Evolutionary conservation across 495 filamentous ascomycete genomes (phyloP).

Genomic region (Xylaria longipes): DNA sequence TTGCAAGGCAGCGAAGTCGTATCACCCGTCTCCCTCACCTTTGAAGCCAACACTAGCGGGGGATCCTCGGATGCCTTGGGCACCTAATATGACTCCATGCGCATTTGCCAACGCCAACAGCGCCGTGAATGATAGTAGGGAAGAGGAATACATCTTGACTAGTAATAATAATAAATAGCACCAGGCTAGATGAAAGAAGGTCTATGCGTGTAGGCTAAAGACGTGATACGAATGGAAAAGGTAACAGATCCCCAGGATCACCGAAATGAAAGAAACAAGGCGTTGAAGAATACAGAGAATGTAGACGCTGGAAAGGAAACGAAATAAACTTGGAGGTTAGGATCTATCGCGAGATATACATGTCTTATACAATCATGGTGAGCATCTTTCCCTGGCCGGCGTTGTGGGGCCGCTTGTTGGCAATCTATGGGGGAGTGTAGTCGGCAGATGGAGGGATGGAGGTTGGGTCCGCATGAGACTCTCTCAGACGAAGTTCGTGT

Average conservation of each 20-base stretch:
- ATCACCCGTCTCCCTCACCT: constrained; percentile 27
- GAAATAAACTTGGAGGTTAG: constrained; percentile 27
- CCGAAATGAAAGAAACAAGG: constrained; percentile 40
- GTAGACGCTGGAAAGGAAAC: constrained; percentile 12
- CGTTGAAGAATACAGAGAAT: constrained; percentile 23
- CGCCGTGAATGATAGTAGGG: constrained; percentile 42
- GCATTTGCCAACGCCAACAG: constrained; percentile 45
- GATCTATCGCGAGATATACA: constrained; percentile 29
- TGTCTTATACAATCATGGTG: constrained; percentile 28
- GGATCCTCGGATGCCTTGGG: constrained; percentile 48
- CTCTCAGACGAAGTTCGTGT: constrained; percentile 41
- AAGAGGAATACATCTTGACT: constrained; percentile 41
- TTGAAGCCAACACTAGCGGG: constrained; percentile 52
- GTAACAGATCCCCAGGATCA: constrained; percentile 44
- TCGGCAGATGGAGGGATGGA: constrained; percentile 22
- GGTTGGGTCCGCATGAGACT: constrained; percentile 29
- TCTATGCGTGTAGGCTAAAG: constrained; percentile 38
- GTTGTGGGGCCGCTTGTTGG: constrained; percentile 16
- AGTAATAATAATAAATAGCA: constrained; percentile 12
- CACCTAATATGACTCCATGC: constrained; percentile 52
- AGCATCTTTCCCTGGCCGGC: not conserved
- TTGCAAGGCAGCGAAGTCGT: not conserved
- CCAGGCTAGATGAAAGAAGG: constrained; percentile 15
- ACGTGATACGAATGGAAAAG: constrained; percentile 39
- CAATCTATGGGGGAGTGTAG: constrained; percentile 26